Base-by-base conservation (phyloP, 805 yeast genomes). In the Saturnispora gosingensis region DNA sequence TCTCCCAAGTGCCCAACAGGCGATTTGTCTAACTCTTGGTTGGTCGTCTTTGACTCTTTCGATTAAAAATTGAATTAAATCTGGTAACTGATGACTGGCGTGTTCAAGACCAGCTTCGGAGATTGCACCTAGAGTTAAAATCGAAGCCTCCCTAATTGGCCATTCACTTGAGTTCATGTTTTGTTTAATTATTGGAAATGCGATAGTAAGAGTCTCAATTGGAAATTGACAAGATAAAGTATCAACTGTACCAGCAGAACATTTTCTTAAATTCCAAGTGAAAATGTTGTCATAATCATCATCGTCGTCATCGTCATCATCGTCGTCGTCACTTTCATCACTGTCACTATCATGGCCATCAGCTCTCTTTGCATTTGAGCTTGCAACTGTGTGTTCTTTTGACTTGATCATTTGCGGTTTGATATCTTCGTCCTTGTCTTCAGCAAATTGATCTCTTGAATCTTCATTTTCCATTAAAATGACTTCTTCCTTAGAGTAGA, bases 1-100 rank as follows among this genome's bases (percentile, higher is more conserved):
- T 51, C 98, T 75, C 43, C 96, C 84, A 45, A 93, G 70, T 0
- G 98, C 87, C 99, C 99, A 93, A 71, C 98, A 91, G 0, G 96
- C 72, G 49, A 93, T 93, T 66, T 88, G 95, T 58, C 98, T 77
- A 4, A 93, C 95, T 20, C 95, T 78, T 8, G 96, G 83, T 67
- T 89, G 84, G 4, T 67, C 60, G 65, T 90, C 97, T 50, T 73
- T 73, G 53, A 90, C 69, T 60, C 95, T 74, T 52, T 88, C 88
- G 27, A 89, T 89, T 54, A 93, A 72, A 63, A 83, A 89, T 36
- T 96, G 96, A 34, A 91, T 81, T 45, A 93, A 70, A 28, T 81
- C 77, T 2, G 97, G 95, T 40, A 93, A 71, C 59, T 85, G 85
- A 40, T 79, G 80, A 20, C 81, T 68, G 5, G 89, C 82, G 49